Base-by-base conservation (phyloP, 306 rosid species). In the Arachis hypogaea region DNA sequence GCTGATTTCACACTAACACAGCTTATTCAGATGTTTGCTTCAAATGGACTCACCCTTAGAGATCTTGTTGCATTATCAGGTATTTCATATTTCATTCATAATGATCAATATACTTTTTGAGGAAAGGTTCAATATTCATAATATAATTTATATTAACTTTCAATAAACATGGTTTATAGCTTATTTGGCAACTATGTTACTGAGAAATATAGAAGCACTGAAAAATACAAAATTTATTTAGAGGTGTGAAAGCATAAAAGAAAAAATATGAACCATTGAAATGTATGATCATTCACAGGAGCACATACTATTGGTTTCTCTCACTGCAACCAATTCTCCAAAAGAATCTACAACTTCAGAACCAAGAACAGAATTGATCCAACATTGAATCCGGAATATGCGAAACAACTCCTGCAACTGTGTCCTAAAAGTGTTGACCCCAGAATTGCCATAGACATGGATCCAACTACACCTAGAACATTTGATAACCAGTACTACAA, bases 301-400 rank as follows among this genome's bases (percentile, higher is more conserved):
- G 97, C 97, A 59, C 98, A 93, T 66, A 89, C 98, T 5, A 84
- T 91, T 52, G 98, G 98, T 11, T 89, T 88, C 76, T 81, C 97
- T 14, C 97, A 89, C 70, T 93, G 98, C 88, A 74, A 14, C 68
- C 75, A 79, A 59, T 79, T 91, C 75, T 62, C 71, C 28, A 82
- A 83, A 64, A 60, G 97, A 61, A 63, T 93, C 22, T 76, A 89
- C 84, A 80, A 44, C 56, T 93, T 88, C 94, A 84, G 33, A 63
- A 80, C 81, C 79, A 72, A 42, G 77, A 83, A 68, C 79, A 77
- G 81, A 59, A 82, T 88, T 46, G 98, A 93, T 65, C 96, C 89
- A 22, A 81, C 94, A 1, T 82, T 93, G 46, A 63, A 91, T 52
- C 43, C 38, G 14, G 73, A 10, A 0, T 93, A 91, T 40, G 96